Evolutionary conservation across 2,329 filamentous ascomycete genomes (phyloP), one percentile per base, ranked within the genome.

Genomic region (Sclerotiophoma versabilis): DNA sequence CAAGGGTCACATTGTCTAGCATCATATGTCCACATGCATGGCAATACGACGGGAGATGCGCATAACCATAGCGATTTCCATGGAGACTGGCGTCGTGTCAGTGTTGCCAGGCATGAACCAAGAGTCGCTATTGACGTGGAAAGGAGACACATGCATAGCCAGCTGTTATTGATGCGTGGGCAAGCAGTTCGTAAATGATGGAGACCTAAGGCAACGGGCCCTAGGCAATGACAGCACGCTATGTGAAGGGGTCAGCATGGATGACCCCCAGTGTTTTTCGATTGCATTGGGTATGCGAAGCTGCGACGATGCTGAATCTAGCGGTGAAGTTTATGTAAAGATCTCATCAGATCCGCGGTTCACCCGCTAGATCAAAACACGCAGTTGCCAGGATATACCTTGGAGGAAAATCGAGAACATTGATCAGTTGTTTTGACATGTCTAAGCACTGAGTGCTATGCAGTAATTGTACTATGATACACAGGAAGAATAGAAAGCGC

Each of bases 401-500:
- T 43, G 45, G 34, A 45, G 20, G 23, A 49, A 45, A 48, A 59
- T 57, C 25, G 38, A 60, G 44, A 56, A 43, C 54, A 58, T 68
- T 62, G 60, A 63, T 57, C 45, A 49, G 60, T 56, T 48, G 45
- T 60, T 66, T 59, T 54, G 55, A 63, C 55, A 54, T 54, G 51
- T 58, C 52, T 43, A 61, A 66, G 63, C 64, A 60, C 57, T 43
- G 14, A 19, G 49, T 61, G 69, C 66, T 51, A 60, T 52, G 60
- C 62, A 57, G 37, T 33, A 49, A 49, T 49, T 39, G 54, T 63
- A 60, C 58, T 71, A 72, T 70, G 51, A 44, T 72, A 72, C 68
- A 72, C 44, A 60, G 47, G 55, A 63, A n/a, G 38, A 51, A 62
- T 34, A 58, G 45, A 61, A 63, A 51, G 33, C 39, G 45, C 45